Base-by-base conservation (phyloP, 441 rosid genomes). In the Pelargonium myrrhifolium region DNA sequence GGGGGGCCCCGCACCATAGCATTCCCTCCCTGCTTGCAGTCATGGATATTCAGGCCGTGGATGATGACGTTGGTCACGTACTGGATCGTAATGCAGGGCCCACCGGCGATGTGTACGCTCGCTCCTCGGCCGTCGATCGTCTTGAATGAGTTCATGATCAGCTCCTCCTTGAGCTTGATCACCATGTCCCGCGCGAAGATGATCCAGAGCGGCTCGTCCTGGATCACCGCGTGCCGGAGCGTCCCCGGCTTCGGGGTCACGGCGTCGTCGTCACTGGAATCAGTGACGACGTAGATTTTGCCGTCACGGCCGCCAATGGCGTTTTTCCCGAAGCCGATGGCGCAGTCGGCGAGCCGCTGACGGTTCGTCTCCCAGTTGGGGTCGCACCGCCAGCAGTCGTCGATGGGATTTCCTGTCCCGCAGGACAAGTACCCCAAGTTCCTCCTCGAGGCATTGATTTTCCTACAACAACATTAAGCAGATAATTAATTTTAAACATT, bases 301-400 rank as follows among this genome's bases (percentile, higher is more conserved):
- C 98, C 98, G 21, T 92, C 93, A 11, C 96, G 89, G n/a, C 98
- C 98, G 1, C 98, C 98, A 0, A 92, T 74, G 0, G 98, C 98
- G 53, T 90, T 87, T 68, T 96, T 81, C 9, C 98, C 98, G 1
- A 92, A 92, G 26, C 98, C 98, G 51, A 92, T 89, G 4, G 95
- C 89, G 59, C 98, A 92, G 56, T 92, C 93, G 1, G 96, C 96
- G 3, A 92, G 81, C 39, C 86, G 89, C 82, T 90, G 90, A 66
- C 96, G 92, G 85, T 92, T 88, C 42, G 81, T 84, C 20, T 84
- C 85, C 98, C 98, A 92, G 66, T 82, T 78, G 55, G 84, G 84
- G 72, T 89, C 93, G 65, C 96, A 88, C 3, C 95, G 91, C 96
- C 98, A 89, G 73, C 98, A 92, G 74, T 90, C 95, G 35, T 92